Evolutionary conservation across 202 grass and related monocot species (phyloP), one percentile per base, ranked within the genome.

Genomic region (Thinopyrum obtusiflorum): DNA sequence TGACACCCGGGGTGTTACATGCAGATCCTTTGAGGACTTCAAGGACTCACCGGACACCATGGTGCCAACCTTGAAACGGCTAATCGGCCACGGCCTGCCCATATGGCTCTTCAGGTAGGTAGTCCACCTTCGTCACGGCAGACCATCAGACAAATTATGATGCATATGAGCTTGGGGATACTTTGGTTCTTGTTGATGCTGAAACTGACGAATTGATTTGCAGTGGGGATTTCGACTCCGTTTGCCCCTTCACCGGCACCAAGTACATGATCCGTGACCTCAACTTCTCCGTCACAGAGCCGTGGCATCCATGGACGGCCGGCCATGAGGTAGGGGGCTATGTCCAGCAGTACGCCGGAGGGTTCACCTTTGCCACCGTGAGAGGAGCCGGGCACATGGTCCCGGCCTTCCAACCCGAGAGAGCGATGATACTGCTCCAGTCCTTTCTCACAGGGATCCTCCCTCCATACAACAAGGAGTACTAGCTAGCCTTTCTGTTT

Each of bases 21-120:
- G 27, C 25, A 63, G 26, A 67, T 20, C 13, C 6, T n/a, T 75
- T 27, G 18, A 26, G 14, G 8, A 42, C 10, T 82, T 63, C 64
- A 79, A 80, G 26, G 59, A 88, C 63, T 66, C 80, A 21, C 59
- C 72, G 11, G 65, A 23, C 0, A 49, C 72, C 3, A 25, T 67
- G 82, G 11, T 77, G 25, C 82, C 70, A 18, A 65, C 60, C 11
- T 27, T 77, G 36, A 76, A 66, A 64, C 29, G 72, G 59, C 39
- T 64, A 33, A 61, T 86, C 26, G 70, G 13, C 6, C 61, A 64
- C 4, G 77, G 57, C 13, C 4, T 85, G 7, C 32, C 24, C 23
- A 24, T 85, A 47, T 89, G 87, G 77, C 24, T 89, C 17, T 89
- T 53, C 28, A 89, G 82, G 66, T 89, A 88, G 0, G 32, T 33